Evolutionary conservation across 768 basidiomycete genomes (phyloP), one percentile per base, ranked within the genome.

Genomic region (Tricholoma matsutake): DNA sequence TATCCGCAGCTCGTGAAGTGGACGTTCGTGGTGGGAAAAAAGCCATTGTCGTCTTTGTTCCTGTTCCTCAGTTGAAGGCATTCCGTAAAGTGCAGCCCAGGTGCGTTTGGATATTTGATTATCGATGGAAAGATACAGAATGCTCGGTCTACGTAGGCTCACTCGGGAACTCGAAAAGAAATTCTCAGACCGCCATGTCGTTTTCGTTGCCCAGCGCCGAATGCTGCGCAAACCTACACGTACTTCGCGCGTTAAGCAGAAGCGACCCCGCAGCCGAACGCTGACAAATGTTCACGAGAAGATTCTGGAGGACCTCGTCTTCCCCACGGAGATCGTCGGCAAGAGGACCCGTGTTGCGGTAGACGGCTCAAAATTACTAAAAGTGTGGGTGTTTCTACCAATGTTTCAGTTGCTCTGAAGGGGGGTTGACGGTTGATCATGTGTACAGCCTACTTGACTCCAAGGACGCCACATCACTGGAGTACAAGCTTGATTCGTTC

Each of bases 401-500:
- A 29, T 45, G 22, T 20, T 35, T 32, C 29, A 53, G 64, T 60
- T 62, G 20, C 54, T 54, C 60, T 45, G 59, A 52, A 51, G 31
- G 49, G 57, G 47, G 41, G 49, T 62, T 61, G 43, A 61, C 56
- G 73, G 56, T 61, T 13, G 54, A 51, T 55, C 25, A 5, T 16
- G 31, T 18, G 31, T 61, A 63, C 75, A 98, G 96, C 67, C 90
- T 95, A 83, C 90, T 99, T 67, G 97, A 99, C 83, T 83, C 94
- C 66, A 98, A 98, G 78, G 97, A 99, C 74, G 87, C 94, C 59
- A 98, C 95, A 75, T 92, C 94, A 71, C 84, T 98, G 74, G 97
- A 98, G 84, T 98, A 99, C 91, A 99, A 99, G 86, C 86, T 98
- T 69, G 97, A 99, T 81, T 96, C 96, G 65, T 99, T 98, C 83